These are phyloP conservation scores for Spizellomyces punctatus DNA, from an alignment of 192 early-diverging fungal genomes.

Conservation along the genomic window DNA sequence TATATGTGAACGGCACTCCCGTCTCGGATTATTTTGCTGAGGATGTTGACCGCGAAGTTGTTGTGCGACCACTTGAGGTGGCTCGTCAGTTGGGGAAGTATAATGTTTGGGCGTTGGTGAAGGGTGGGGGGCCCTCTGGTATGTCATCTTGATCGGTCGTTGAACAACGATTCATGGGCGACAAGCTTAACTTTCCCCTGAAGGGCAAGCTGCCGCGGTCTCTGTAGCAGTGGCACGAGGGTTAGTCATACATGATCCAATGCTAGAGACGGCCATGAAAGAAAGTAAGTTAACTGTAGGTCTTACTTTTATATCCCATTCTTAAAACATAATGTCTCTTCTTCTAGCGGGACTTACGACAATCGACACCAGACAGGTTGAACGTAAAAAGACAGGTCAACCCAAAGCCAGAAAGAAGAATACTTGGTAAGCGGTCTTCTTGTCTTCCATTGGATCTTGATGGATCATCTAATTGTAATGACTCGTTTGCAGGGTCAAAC, in stretches of 20 bases:
- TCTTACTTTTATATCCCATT: background rate
- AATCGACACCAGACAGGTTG: slow-evolving; percentile 65
- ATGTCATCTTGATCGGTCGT: background rate
- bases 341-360: slow-evolving; percentile 36
- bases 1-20: slow-evolving; percentile 78
- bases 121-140: slow-evolving; percentile 81
- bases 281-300: slow-evolving; percentile 39
- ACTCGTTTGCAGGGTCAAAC: slow-evolving; percentile 3
- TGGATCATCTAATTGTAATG: background rate
- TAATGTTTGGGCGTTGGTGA: slow-evolving; percentile 82
- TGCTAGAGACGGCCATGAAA: slow-evolving; percentile 56
- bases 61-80: slow-evolving; percentile 74
- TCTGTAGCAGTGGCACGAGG: slow-evolving; percentile 79
- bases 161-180: no score
- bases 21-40: slow-evolving; percentile 76
- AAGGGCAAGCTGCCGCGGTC: slow-evolving; percentile 84
- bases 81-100: slow-evolving; percentile 70
- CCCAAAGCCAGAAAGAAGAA: slow-evolving; percentile 90
- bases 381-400: slow-evolving; percentile 96
- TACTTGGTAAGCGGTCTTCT: slow-evolving; percentile 58
- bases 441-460: background rate
- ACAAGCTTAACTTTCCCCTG: background rate
- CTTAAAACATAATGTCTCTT: slow-evolving; percentile 3
- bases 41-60: slow-evolving; percentile 63
- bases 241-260: slow-evolving; percentile 65